phyloP scores from a whole-genome alignment of 306 rosid species.

The Vachellia pachyceras region DNA sequence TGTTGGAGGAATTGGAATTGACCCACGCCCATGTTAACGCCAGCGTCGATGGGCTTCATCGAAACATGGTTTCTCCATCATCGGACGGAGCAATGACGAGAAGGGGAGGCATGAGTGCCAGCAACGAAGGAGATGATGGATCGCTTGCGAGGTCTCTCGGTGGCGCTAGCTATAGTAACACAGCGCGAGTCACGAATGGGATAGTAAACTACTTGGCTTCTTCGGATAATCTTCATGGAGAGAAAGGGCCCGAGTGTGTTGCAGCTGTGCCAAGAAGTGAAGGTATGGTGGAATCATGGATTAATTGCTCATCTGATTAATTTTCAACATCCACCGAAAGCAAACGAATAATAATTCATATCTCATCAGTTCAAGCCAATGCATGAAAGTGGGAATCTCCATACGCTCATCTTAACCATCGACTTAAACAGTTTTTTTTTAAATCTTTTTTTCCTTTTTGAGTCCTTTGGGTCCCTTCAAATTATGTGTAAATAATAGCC shows the following conservation, averaged over 20 bases:
- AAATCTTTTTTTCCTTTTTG: neutral
- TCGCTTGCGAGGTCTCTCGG: constrained; percentile 45
- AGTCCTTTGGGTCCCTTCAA: constrained; percentile 29
- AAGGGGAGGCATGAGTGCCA: constrained; percentile 27
- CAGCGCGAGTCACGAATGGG: constrained; percentile 36
- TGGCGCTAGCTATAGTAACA: constrained; percentile 37
- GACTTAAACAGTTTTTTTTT: constrained; percentile 39
- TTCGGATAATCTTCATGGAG: constrained; percentile 54
- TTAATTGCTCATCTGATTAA: constrained; percentile 76
- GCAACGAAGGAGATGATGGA: constrained; percentile 39
- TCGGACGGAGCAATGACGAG: constrained; percentile 39
- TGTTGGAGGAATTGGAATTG: constrained; percentile 61
- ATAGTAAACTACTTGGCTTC: constrained; percentile 52
- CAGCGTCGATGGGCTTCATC: constrained; percentile 37
- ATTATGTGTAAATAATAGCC: constrained; percentile 65
- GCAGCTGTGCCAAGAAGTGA: constrained; percentile 56
- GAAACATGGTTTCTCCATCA: constrained; percentile 45
- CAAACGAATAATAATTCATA: constrained; percentile 24
- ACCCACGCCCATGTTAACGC: constrained; percentile 42
- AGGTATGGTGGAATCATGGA: constrained; percentile 98
- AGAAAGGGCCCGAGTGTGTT: constrained; percentile 56
- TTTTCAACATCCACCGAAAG: constrained; percentile 24
- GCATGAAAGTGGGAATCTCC: constrained; percentile 55
- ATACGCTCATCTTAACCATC: constrained; percentile 50
- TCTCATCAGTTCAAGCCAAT: constrained; percentile 37